These are phyloP conservation scores for Ramalina intermedia DNA, from an alignment of 495 filamentous ascomycete genomes.

Conservation along the genomic window DNA sequence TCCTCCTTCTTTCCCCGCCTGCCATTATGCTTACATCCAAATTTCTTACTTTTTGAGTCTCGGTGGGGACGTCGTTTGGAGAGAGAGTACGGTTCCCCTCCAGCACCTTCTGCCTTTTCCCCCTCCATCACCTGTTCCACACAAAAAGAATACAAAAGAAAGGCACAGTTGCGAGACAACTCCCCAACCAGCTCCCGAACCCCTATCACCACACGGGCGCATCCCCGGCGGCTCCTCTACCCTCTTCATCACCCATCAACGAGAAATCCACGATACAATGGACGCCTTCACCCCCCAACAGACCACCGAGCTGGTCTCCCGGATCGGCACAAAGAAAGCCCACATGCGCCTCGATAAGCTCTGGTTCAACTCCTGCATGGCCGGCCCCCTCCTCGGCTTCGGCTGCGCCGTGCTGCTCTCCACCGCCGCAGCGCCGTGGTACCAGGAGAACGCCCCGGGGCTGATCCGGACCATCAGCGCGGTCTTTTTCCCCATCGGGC, in stretches of 20 bases:
- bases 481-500: slow-evolving; percentile 42
- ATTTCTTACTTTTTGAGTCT: too few relatives aligned
- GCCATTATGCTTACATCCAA: too few relatives aligned
- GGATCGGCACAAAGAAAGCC: slow-evolving; percentile 32
- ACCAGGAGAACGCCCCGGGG: slow-evolving; percentile 43
- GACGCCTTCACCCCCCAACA: slow-evolving; percentile 15
- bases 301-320: slow-evolving; percentile 12
- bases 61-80: too few relatives aligned
- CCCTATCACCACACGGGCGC: too few relatives aligned
- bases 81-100: too few relatives aligned
- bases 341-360: slow-evolving; percentile 39
- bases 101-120: too few relatives aligned
- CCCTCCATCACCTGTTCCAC: too few relatives aligned
- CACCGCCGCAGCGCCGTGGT: slow-evolving; percentile 43
- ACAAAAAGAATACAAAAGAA: too few relatives aligned
- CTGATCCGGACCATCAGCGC: slow-evolving; percentile 41
- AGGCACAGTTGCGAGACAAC: too few relatives aligned
- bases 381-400: slow-evolving; percentile 38
- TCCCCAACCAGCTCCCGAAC: too few relatives aligned
- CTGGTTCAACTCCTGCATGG: slow-evolving; percentile 38
- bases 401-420: slow-evolving; percentile 37
- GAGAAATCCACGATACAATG: neutral
- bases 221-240: neutral
- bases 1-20: too few relatives aligned
- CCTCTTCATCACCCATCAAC: neutral